Base-by-base conservation (phyloP, 2,329 filamentous ascomycete genomes). In the Talaromyces albobiverticillius region DNA sequence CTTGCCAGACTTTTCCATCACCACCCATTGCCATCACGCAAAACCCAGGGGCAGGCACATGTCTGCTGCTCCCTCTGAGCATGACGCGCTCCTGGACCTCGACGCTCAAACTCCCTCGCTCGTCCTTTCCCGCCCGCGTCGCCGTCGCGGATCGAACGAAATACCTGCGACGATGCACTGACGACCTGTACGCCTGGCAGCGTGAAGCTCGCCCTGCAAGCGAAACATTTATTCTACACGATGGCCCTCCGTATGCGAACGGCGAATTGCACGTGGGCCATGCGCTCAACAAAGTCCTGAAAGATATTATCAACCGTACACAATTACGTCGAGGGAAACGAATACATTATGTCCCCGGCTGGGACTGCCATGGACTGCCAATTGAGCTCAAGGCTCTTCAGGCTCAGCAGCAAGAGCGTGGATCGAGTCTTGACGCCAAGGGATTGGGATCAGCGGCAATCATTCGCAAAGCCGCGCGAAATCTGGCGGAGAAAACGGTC, bases 181-280 rank as follows among this genome's bases (percentile, higher is more conserved):
- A 96, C 75, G 86, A 92, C 50, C 81, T 96, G 13, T 99, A 97
- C 76, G 76, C 82, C 65, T 96, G 92, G 92, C 94, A 99, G 77
- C 78, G 79, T 58, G 68, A 61, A 59, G 62, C 71, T 59, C 74
- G 83, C 59, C 76, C 82, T 3, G 70, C 69, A 29, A 51, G 31
- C 20, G 72, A 82, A 41, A 78, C 80, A 0, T 99, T 97, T 61
- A 77, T 91, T 2, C 79, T 99, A 8, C 94, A 97, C 67, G 94
- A 99, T 84, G 94, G 94, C 0, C 94, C 94, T 0, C 94, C 94
- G 0, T 99, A 97, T 70, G 94, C 94, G 59, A 99, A 99, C 74
- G 94, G 94, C 13, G 82, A 82, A 42, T 81, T 99, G 9, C 94
- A 99, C 67, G 85, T 95, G 57, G 94, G 94, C 2, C 94, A 99